A percentile compares a stretch with the other conserved stretches of the same genome.
Conservation (phyloP, 2,329 filamentous ascomycete genomes). For the Claviceps digitariae region DNA sequence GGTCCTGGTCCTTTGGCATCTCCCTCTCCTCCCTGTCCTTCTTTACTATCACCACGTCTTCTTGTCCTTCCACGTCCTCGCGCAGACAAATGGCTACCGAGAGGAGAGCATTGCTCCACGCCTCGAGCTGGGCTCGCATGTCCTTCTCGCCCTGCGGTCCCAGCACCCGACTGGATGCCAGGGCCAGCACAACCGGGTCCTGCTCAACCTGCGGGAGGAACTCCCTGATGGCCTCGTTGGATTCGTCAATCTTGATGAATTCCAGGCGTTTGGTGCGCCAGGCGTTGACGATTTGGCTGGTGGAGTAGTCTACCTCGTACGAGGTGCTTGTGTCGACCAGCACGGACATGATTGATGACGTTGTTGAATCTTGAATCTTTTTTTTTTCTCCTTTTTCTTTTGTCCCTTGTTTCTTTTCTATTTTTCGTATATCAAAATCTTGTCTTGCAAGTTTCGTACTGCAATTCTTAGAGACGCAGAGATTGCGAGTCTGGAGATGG, state of each 20-base stretch:
- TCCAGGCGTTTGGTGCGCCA: constrained; percentile 10
- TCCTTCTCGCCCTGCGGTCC: constrained; percentile 7
- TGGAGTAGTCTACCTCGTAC: constrained; percentile 2
- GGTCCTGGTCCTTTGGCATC: too few relatives aligned
- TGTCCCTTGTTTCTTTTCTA: too few relatives aligned
- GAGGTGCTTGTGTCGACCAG: neutral
- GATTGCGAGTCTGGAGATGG: too few relatives aligned
- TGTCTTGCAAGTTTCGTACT: too few relatives aligned
- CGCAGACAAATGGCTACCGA: constrained; percentile 11
- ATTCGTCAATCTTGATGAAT: constrained; percentile 9
- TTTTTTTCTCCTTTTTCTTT: too few relatives aligned
- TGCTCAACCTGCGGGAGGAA: constrained; percentile 6
- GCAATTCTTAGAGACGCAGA: too few relatives aligned
- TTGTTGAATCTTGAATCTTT: too few relatives aligned
- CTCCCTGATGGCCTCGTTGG: constrained; percentile 7
- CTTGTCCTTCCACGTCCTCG: neutral
- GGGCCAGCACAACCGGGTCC: constrained; percentile 7
- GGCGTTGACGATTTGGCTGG: constrained; percentile 3
- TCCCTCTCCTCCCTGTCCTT: neutral
- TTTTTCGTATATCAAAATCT: too few relatives aligned
- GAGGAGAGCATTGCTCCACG: constrained; percentile 8
- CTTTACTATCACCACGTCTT: neutral
- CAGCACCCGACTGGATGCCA: constrained; percentile 5
- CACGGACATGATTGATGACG: neutral
- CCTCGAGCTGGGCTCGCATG: constrained; percentile 6